phyloP scores from a whole-genome alignment of 331 rosid species.

The Phaseolus coccineus region DNA sequence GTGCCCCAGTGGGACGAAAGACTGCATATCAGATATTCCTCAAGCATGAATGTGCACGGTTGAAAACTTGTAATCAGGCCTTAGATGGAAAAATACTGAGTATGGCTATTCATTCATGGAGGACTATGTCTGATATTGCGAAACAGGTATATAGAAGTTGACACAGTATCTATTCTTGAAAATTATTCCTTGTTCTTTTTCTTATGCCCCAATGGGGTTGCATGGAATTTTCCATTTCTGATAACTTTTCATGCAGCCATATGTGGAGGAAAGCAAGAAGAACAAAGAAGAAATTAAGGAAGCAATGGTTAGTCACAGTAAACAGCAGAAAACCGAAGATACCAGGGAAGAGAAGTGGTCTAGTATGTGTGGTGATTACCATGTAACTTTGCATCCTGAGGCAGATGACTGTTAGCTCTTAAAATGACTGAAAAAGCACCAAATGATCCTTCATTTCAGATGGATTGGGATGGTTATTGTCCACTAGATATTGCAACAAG shows the following conservation, averaged over 20 bases:
- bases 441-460: constrained; percentile 13
- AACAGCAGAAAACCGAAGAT: constrained; percentile 11
- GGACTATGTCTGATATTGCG: constrained; percentile 45
- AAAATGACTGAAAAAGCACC: constrained; percentile 37
- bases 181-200: not conserved
- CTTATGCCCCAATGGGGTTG: not conserved
- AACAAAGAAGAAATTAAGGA: constrained; percentile 42
- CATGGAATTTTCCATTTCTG: not conserved
- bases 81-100: constrained; percentile 9
- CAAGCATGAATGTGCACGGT: constrained; percentile 54
- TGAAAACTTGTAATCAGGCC: constrained; percentile 27
- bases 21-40: constrained; percentile 53
- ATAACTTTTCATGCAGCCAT: constrained; percentile 45
- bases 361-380: constrained; percentile 33
- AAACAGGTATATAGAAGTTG: constrained; percentile 42
- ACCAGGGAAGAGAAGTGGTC: constrained; percentile 24
- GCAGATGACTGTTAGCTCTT: constrained; percentile 32
- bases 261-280: constrained; percentile 50
- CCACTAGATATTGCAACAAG: constrained; percentile 11
- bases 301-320: constrained; percentile 18
- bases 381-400: constrained; percentile 42
- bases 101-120: constrained; percentile 50
- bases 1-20: constrained; percentile 25
- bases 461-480: constrained; percentile 35
- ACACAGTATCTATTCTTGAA: constrained; percentile 4